These are phyloP conservation scores for Mikania micrantha DNA, from an alignment of 129 eudicot genomes.

Conservation along the genomic window DNA sequence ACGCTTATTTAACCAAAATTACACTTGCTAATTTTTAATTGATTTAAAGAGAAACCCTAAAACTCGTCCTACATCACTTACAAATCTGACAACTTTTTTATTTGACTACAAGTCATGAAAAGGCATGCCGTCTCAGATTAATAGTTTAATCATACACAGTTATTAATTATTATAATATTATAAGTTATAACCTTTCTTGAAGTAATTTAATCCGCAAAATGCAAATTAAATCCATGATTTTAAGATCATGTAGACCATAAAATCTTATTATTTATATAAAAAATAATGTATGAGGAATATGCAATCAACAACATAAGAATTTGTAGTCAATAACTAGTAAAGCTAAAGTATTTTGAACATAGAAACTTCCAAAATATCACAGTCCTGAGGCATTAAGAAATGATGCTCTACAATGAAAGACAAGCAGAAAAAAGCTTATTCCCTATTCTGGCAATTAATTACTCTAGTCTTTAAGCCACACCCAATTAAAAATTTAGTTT, in stretches of 20 bases:
- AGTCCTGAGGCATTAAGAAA: constrained; percentile 27
- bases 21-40: background rate
- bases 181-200: background rate
- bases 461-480: constrained; percentile 36
- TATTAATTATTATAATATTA: background rate
- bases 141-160: background rate
- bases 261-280: constrained; percentile 19
- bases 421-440: constrained; percentile 62
- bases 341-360: constrained; percentile 2
- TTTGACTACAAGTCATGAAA: background rate
- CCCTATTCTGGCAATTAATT: constrained; percentile 39
- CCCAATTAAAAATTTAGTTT: constrained; percentile 16
- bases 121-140: background rate
- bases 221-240: constrained; percentile 9
- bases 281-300: constrained; percentile 18
- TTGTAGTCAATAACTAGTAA: constrained; percentile 6
- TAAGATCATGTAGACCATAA: constrained; percentile 2
- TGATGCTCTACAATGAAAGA: constrained; percentile 62
- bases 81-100: background rate
- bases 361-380: constrained; percentile 30
- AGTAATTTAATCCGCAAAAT: constrained; percentile 11
- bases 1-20: too few relatives aligned
- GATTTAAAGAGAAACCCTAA: constrained; percentile 6
- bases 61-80: background rate
- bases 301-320: constrained; percentile 7